phyloP scores from a whole-genome alignment of 2,329 filamentous ascomycete genomes.

The Leptographium wingfieldii region DNA sequence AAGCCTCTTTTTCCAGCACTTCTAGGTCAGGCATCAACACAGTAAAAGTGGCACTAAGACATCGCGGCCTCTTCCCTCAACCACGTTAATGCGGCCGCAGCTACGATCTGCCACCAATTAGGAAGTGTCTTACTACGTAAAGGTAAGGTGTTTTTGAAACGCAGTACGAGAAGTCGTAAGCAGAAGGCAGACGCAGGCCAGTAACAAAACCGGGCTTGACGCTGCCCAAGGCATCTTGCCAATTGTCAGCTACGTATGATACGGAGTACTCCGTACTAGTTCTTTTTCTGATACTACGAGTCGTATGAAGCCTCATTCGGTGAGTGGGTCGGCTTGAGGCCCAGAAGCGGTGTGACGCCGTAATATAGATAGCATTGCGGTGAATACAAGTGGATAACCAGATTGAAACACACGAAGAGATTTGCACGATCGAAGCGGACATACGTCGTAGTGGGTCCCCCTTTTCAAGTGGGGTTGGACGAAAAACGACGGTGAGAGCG shows the following conservation, averaged over 20 bases:
- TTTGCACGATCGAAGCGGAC: background rate
- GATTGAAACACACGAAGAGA: background rate
- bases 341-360: constrained; percentile 1
- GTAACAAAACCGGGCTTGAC: background rate
- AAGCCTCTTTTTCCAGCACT: background rate
- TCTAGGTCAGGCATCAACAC: background rate
- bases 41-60: background rate
- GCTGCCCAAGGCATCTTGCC: background rate
- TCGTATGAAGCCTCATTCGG: background rate
- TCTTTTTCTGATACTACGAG: background rate
- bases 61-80: background rate
- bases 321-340: background rate
- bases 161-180: background rate
- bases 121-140: no score
- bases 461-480: background rate
- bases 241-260: background rate
- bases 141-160: no score
- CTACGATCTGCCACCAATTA: background rate
- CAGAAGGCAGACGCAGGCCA: background rate
- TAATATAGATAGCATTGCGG: background rate
- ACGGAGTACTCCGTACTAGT: background rate
- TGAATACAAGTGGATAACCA: background rate
- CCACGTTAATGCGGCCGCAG: background rate
- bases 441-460: background rate
- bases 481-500: background rate